Conservation (phyloP, 208 protist genomes). For the Acanthamoeba healyi region DNA sequence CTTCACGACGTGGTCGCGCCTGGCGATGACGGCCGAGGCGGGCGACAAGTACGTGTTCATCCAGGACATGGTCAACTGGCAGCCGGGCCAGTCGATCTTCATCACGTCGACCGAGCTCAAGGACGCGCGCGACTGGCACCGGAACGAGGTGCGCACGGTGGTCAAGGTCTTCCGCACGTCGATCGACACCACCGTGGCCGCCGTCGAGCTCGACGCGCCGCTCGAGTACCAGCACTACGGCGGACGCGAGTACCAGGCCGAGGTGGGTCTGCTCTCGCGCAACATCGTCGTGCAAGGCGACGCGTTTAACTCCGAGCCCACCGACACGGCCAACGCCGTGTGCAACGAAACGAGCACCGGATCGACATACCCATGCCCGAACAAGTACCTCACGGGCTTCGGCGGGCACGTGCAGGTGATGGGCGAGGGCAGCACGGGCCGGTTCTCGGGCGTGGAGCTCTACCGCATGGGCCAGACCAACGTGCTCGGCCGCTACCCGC, state of each 20-base stretch:
- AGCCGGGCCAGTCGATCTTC: slow-evolving; percentile 84
- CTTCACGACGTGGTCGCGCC: slow-evolving; percentile 82
- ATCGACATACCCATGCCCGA: not conserved
- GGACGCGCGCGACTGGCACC: slow-evolving; percentile 78
- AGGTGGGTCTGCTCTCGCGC: slow-evolving; percentile 85
- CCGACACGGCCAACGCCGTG: not conserved
- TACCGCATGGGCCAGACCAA: slow-evolving; percentile 84
- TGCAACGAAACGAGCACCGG: not conserved
- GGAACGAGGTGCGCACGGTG: slow-evolving; percentile 83
- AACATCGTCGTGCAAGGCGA: slow-evolving; percentile 80
- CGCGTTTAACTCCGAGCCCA: not conserved
- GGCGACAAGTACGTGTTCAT: slow-evolving; percentile 79
- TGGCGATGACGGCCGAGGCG: slow-evolving; percentile 72
- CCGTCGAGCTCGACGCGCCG: slow-evolving; percentile 74
- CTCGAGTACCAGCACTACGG: slow-evolving; percentile 83
- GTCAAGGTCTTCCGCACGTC: not conserved
- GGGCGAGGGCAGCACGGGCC: slow-evolving; percentile 17
- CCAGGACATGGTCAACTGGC: slow-evolving; percentile 85
- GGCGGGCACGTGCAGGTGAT: slow-evolving; percentile 85
- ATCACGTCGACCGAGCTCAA: slow-evolving; percentile 81
- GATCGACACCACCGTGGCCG: slow-evolving; percentile 50
- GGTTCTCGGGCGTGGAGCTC: slow-evolving; percentile 81
- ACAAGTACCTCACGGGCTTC: slow-evolving; percentile 71
- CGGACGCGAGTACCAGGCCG: slow-evolving; percentile 85
- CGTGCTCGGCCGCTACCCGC: slow-evolving; percentile 82